Evolutionary conservation across 1,139 yeast species (phyloP).

Genomic region (Taphrina pruni): DNA sequence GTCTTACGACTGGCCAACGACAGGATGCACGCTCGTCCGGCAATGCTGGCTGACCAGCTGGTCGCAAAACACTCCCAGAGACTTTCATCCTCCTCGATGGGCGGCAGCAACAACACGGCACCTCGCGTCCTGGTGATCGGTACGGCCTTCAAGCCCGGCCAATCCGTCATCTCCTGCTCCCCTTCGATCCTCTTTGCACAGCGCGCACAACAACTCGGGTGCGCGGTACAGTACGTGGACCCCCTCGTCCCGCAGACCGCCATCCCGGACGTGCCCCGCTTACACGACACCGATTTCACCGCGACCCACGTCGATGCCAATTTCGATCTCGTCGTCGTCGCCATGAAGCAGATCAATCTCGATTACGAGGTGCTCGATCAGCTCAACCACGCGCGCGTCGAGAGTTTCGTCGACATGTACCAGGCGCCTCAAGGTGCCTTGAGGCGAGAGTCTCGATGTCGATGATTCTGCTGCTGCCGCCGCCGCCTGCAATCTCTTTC

Average conservation of each 20-base stretch:
- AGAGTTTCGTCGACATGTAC: slow-evolving; percentile 16
- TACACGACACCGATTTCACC: slow-evolving; percentile 6
- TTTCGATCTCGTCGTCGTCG: slow-evolving; percentile 24
- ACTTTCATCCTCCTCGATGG: no score
- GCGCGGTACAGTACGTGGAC: slow-evolving; percentile 3
- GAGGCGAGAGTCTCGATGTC: slow-evolving; percentile 20
- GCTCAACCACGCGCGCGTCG: slow-evolving; percentile 1
- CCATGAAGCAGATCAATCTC: slow-evolving; percentile 26
- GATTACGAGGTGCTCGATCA: slow-evolving; percentile 13
- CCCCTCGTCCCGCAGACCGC: slow-evolving; percentile 28
- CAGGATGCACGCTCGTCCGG: slow-evolving; percentile 33
- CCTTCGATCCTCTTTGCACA: slow-evolving; percentile 26
- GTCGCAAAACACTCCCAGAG: not conserved
- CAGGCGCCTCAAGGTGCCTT: not conserved
- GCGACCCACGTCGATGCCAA: slow-evolving; percentile 7
- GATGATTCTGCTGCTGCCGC: not conserved
- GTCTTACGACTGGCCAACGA: slow-evolving; percentile 27
- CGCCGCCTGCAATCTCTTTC: no score
- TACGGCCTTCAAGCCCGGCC: slow-evolving; percentile 31
- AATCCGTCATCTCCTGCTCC: slow-evolving; percentile 29
- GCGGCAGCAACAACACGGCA: not conserved
- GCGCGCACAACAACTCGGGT: slow-evolving; percentile 6
- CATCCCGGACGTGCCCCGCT: not conserved
- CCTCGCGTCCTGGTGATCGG: slow-evolving; percentile 21
- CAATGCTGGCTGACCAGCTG: slow-evolving; percentile 16